Evolutionary conservation across 2,329 filamentous ascomycete genomes (phyloP), one percentile per base, ranked within the genome.

Genomic region (Cryphonectria naterciae): DNA sequence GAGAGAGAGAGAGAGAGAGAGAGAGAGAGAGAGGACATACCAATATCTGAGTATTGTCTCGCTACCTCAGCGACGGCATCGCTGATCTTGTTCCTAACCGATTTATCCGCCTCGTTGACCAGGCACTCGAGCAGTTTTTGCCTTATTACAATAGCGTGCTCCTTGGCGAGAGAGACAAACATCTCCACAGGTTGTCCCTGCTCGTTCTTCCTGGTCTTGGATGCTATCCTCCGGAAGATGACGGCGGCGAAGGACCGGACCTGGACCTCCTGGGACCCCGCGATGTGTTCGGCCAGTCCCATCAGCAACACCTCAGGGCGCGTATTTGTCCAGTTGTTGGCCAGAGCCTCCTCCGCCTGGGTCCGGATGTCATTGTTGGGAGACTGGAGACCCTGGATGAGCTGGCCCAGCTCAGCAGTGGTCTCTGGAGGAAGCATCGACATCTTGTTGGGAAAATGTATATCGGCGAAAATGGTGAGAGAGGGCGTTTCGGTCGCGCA

Each of bases 51-150:
- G 82, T 98, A 98, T 83, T 99, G 94, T 77, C 96, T 90, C 61
- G 95, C 96, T 72, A 99, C 87, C 82, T 99, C 96, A 35, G 96
- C 96, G 73, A 98, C 93, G n/a, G 95, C 94, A 82, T 99, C 96
- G 76, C 95, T 96, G 79, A 98, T 93, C 83, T 99, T 99, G 84
- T 97, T 96, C 77, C 96, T 88, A 63, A 97, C 93, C 54, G 88
- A 85, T 73, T 90, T 88, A 73, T 92, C 88, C 32, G 88, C 84
- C 83, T 98, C 96, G 73, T 85, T 86, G 70, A 89, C 89, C 68
- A 98, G 85, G 67, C 89, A 90, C 77, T 95, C 88, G 58, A 98
- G 87, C 71, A 98, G 85, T 81, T 95, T 97, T 77, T 92, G 88
- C 75, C 94, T 90, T 77, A 98, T 97, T 64, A 89, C 91, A 65